Conservation (phyloP, 768 basidiomycete genomes). For the Russula virescens region DNA sequence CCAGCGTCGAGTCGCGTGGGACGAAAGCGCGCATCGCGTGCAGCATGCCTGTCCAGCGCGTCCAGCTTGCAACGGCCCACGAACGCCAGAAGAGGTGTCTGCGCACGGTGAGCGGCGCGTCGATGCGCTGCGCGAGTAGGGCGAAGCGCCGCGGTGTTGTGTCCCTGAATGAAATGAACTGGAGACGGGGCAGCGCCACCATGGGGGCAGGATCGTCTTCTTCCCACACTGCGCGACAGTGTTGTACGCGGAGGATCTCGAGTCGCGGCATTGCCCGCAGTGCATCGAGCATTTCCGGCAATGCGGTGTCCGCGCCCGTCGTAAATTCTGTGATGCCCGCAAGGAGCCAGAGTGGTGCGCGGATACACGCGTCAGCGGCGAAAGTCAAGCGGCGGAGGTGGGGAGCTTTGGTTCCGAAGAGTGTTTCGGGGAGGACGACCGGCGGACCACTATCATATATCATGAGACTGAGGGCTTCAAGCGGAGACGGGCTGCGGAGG, state of each 20-base stretch:
- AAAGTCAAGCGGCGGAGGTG: conserved; percentile 10
- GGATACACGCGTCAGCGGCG: conserved; percentile 9
- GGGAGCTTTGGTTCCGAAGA: conserved; percentile 14
- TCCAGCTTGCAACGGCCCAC: conserved; percentile 16
- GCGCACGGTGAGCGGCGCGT: conserved; percentile 13
- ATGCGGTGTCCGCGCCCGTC: conserved; percentile 4
- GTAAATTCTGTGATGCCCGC: conserved; percentile 9
- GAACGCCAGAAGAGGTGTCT: conserved; percentile 15
- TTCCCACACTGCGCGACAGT: conserved; percentile 18
- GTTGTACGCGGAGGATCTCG: conserved; percentile 10
- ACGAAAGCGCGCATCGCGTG: not conserved
- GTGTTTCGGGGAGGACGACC: conserved; percentile 4
- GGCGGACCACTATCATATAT: conserved; percentile 11
- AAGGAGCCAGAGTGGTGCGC: conserved; percentile 15
- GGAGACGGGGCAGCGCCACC: conserved; percentile 2
- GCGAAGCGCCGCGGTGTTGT: conserved; percentile 17
- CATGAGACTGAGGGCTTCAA: conserved; percentile 1
- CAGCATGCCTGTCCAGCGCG: conserved; percentile 9
- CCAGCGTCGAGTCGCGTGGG: conserved; percentile 4
- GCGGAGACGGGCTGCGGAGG: conserved; percentile 15
- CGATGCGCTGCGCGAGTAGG: conserved; percentile 3
- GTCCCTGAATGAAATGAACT: conserved; percentile 12
- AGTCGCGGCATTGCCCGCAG: conserved; percentile 14
- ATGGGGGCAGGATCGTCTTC: not conserved
- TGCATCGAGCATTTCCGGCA: not conserved